Evolutionary conservation across 1,284 basidiomycete species (phyloP).

Genomic region (Apiotrichum domesticum): DNA sequence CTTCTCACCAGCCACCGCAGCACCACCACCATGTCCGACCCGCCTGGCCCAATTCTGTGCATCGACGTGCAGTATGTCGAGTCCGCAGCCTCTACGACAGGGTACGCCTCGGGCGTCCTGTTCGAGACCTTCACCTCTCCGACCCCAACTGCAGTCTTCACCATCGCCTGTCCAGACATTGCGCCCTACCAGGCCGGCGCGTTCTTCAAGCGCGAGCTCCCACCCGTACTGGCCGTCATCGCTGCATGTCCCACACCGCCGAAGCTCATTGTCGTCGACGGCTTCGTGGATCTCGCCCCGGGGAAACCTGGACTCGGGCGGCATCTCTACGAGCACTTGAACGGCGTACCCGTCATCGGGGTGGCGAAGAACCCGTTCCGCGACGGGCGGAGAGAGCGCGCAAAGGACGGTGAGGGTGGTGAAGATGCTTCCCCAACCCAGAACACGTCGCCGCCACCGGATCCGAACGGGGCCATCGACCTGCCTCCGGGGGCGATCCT

Average conservation of each 20-base stretch:
- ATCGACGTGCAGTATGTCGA: conserved; percentile 1
- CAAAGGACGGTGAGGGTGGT: too few species aligned
- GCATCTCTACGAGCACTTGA: background rate
- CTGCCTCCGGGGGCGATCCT: background rate
- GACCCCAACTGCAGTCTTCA: background rate
- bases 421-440: too few species aligned
- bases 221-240: background rate
- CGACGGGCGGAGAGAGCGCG: background rate
- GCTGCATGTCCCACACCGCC: background rate
- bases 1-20: too few species aligned
- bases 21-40: background rate
- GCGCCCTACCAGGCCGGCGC: background rate
- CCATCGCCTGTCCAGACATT: background rate
- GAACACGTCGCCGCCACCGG: too few species aligned
- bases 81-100: background rate
- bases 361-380: conserved; percentile 7
- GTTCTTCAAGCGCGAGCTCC: conserved; percentile 7
- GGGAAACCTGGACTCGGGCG: background rate
- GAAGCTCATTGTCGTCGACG: background rate
- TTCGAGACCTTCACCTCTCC: background rate
- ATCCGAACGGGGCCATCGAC: too few species aligned
- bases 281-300: conserved; percentile 3
- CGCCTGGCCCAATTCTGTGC: background rate
- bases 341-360: background rate
- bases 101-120: conserved; percentile 1